A percentile compares a stretch with the other conserved stretches of the same genome.
These are phyloP conservation scores for Lipomyces sp. DNA, from an alignment of 805 yeast genomes.

Conservation along the genomic window DNA sequence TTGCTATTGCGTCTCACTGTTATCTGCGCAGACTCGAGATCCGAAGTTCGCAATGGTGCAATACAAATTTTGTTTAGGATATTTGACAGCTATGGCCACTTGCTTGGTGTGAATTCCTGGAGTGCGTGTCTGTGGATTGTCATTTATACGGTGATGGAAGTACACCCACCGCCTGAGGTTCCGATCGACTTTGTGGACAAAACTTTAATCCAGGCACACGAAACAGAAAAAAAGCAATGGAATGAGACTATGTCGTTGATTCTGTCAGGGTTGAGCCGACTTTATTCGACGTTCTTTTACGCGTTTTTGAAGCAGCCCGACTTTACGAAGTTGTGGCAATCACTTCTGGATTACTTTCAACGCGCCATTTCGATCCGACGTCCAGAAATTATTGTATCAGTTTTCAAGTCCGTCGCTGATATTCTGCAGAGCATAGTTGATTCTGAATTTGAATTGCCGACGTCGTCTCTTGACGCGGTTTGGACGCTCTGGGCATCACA, in stretches of 20 bases:
- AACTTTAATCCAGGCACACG: conserved; percentile 28
- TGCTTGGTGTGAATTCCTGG: conserved; percentile 58
- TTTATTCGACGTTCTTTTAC: conserved; percentile 53
- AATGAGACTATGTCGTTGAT: conserved; percentile 62
- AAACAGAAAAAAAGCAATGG: conserved; percentile 43
- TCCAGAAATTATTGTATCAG: conserved; percentile 52
- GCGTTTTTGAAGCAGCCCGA: conserved; percentile 36
- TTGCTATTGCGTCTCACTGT: conserved; percentile 59
- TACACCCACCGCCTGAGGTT: conserved; percentile 26
- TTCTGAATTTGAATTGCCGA: conserved; percentile 12
- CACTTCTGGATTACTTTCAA: conserved; percentile 51
- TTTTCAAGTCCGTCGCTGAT: conserved; percentile 54
- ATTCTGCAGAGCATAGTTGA: conserved; percentile 40
- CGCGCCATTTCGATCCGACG: conserved; percentile 44
- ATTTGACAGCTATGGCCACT: conserved; percentile 63
- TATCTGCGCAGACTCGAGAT: conserved; percentile 60
- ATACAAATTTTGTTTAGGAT: conserved; percentile 84
- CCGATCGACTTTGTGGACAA: conserved; percentile 17
- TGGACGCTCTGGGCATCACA: conserved; percentile 45
- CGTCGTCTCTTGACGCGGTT: conserved; percentile 19
- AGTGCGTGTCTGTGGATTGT: conserved; percentile 60
- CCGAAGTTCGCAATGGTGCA: conserved; percentile 86
- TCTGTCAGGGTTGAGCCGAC: conserved; percentile 60
- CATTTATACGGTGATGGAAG: conserved; percentile 43
- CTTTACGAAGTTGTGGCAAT: conserved; percentile 51